These are phyloP conservation scores for Fusarium piperis DNA, from an alignment of 2,329 filamentous ascomycete genomes.

Conservation along the genomic window DNA sequence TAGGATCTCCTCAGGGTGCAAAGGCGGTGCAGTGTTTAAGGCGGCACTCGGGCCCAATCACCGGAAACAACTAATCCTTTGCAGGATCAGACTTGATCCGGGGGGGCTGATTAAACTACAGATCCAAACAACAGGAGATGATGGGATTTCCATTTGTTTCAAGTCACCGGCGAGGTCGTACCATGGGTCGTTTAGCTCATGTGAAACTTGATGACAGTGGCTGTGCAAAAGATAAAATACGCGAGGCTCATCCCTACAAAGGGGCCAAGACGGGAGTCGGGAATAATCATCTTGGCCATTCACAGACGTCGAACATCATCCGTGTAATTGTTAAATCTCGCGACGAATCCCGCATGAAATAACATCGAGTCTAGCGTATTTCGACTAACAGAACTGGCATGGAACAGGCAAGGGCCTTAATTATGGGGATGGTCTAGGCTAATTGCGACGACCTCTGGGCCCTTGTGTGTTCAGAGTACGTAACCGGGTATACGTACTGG, in stretches of 20 bases:
- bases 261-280: constrained; percentile 37
- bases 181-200: background rate
- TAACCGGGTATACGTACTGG: constrained; percentile 20
- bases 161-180: background rate
- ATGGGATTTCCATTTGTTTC: constrained; percentile 4
- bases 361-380: background rate
- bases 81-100: constrained; percentile 8
- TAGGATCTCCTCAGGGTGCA: constrained; percentile 16
- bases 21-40: background rate
- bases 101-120: constrained; percentile 18
- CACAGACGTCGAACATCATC: background rate
- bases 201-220: background rate
- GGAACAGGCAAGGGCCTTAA: background rate
- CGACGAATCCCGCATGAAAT: background rate
- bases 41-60: background rate
- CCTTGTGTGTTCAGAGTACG: constrained; percentile 3
- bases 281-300: background rate
- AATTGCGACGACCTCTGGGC: background rate
- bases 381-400: background rate
- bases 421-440: background rate
- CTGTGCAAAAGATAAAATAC: background rate
- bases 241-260: background rate
- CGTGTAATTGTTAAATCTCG: background rate
- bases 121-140: background rate
- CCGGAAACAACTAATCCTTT: background rate